Conservation (phyloP, 2,329 filamentous ascomycete species). For the Geosmithia putterillii region DNA sequence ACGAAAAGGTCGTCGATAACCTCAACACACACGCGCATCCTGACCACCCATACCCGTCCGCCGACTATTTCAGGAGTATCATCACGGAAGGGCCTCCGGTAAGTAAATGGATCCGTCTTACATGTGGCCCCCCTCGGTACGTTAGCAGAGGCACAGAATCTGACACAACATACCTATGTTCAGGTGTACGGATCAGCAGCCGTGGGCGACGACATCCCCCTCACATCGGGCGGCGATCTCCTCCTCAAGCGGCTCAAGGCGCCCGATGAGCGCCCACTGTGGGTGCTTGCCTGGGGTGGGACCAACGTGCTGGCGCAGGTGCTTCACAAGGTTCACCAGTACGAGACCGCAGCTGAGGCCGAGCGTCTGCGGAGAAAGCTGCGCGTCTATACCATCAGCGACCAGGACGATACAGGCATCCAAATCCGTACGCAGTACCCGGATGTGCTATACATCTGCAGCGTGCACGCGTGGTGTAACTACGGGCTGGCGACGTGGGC, state of each 20-base stretch:
- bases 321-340: constrained; percentile 17
- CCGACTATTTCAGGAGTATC: constrained; percentile 18
- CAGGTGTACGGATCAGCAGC: constrained; percentile 20
- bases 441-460: constrained; percentile 41
- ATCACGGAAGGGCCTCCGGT: constrained; percentile 23
- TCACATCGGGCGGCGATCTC: constrained; percentile 26
- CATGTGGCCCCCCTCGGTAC: too few species aligned
- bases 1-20: background rate
- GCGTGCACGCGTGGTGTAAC: constrained; percentile 41
- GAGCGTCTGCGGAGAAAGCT: constrained; percentile 25
- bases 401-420: constrained; percentile 43
- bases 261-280: constrained; percentile 24
- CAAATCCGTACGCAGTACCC: constrained; percentile 44
- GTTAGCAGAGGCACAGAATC: too few species aligned
- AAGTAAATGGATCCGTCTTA: too few species aligned
- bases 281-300: constrained; percentile 41
- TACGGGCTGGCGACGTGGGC: constrained; percentile 42
- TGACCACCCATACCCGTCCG: constrained; percentile 25
- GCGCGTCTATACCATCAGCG: constrained; percentile 42
- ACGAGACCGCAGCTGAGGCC: constrained; percentile 15
- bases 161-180: too few species aligned
- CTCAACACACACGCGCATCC: constrained; percentile 23
- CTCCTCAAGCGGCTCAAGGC: constrained; percentile 19
- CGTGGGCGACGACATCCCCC: constrained; percentile 14
- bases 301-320: constrained; percentile 38